Percentiles rank a stretch among this genome's conserved stretches.
These are phyloP conservation scores for Saturnispora mendoncae DNA, from an alignment of 805 yeast genomes.

Conservation along the genomic window DNA sequence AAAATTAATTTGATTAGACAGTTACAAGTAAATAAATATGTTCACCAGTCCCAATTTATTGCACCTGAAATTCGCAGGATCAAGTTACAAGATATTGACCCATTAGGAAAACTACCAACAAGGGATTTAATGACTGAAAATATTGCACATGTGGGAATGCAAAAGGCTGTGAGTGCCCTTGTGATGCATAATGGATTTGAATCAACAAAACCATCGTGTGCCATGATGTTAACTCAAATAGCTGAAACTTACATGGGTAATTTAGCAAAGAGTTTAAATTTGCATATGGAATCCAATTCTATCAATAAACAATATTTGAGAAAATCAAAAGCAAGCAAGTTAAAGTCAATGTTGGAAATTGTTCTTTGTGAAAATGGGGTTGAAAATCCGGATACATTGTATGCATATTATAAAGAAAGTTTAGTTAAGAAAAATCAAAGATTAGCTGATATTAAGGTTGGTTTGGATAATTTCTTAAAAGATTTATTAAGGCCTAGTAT, in stretches of 20 bases:
- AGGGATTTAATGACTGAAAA: slow-evolving; percentile 55
- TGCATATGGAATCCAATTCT: slow-evolving; percentile 59
- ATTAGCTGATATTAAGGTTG: slow-evolving; percentile 56
- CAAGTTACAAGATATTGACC: slow-evolving; percentile 64
- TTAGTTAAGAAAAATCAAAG: slow-evolving; percentile 60
- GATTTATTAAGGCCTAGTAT: slow-evolving; percentile 75
- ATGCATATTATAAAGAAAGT: slow-evolving; percentile 64
- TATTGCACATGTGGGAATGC: slow-evolving; percentile 57
- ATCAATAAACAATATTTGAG: slow-evolving; percentile 31
- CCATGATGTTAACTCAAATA: slow-evolving; percentile 69
- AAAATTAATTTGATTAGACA: slow-evolving; percentile 81
- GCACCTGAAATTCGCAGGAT: slow-evolving; percentile 59
- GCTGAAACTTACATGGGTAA: slow-evolving; percentile 76
- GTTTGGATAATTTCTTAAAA: slow-evolving; percentile 62
- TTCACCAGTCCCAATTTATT: slow-evolving; percentile 65
- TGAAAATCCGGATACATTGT: slow-evolving; percentile 65
- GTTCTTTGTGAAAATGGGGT: slow-evolving; percentile 82
- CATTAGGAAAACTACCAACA: slow-evolving; percentile 62
- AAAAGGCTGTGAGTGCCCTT: slow-evolving; percentile 63
- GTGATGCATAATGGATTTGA: slow-evolving; percentile 93
- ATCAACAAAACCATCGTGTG: slow-evolving; percentile 65
- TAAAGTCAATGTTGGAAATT: slow-evolving; percentile 44
- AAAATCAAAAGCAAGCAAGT: slow-evolving; percentile 17
- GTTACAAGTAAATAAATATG: slow-evolving; percentile 75
- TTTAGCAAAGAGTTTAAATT: slow-evolving; percentile 58